Base-by-base conservation (phyloP, 345 rosid species). In the Eucalyptus cloeziana region DNA sequence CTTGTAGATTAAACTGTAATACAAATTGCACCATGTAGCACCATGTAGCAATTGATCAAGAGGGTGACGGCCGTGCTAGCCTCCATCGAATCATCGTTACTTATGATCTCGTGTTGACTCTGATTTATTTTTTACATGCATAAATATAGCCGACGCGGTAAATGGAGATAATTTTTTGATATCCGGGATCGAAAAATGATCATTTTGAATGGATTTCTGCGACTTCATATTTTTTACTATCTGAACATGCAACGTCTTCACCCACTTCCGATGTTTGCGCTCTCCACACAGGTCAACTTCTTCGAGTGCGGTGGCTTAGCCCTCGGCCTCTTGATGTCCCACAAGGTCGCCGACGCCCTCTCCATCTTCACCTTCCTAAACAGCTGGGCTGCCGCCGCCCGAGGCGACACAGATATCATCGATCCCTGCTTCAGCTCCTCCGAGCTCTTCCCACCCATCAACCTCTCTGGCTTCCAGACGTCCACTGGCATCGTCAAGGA, bases 251-350 rank as follows among this genome's bases (percentile, higher is more conserved):
- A 49, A 52, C 64, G 10, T 49, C 60, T 22, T 86, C 40, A 37
- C 49, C 43, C 86, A 17, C 49, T 80, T 37, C 21, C 27, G 6
- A 33, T 44, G 45, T 44, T 88, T 88, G 88, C 85, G 4, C n/a
- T 91, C 13, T 16, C 37, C 13, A 90, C 71, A 54, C 91, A 51
- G 19, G 87, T 86, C 87, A 94, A 43, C 89, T 52, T 89, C 88
- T 90, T 94, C 24, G 89, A 91, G 17, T 92, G 93, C 9, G 93
- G 95, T 19, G 96, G 95, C 37, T 64, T 92, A 14, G 93, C 90
- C 13, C 25, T 94, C 11, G 40, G 89, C 7, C 49, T 91, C 7
- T 62, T 89, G 54, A 44, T 90, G 3, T 92, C 95, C 16, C 96
- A 95, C 90, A 90, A 86, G 86, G 71, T 92, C 24, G 90, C 91